These are phyloP conservation scores for Madurella mycetomatis DNA, from an alignment of 2,329 filamentous ascomycete genomes.

Conservation along the genomic window DNA sequence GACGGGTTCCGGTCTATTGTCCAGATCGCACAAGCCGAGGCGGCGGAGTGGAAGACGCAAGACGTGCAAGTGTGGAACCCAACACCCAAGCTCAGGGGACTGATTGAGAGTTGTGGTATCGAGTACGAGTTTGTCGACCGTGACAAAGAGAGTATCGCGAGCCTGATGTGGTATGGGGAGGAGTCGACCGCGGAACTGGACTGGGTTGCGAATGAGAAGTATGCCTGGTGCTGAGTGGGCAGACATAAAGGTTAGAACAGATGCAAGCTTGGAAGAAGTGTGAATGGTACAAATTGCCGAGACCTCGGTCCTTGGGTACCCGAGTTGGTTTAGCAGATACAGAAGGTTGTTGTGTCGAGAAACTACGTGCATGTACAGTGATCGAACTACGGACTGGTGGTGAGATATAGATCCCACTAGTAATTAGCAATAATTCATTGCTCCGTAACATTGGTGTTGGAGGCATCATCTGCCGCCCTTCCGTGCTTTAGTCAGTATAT, in stretches of 20 bases:
- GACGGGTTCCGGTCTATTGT: constrained; percentile 60
- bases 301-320: too few relatives aligned
- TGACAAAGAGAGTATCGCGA: constrained; percentile 64
- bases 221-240: constrained; percentile 62
- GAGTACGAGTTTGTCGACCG: constrained; percentile 49
- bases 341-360: too few relatives aligned
- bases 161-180: constrained; percentile 65
- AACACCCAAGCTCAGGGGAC: constrained; percentile 43
- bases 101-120: constrained; percentile 48
- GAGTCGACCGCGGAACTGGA: constrained; percentile 51
- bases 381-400: too few relatives aligned
- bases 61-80: constrained; percentile 84
- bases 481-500: too few relatives aligned
- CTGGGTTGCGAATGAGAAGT: constrained; percentile 75
- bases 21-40: constrained; percentile 63
- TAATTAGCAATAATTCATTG: too few relatives aligned
- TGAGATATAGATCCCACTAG: too few relatives aligned
- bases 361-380: too few relatives aligned
- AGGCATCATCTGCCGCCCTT: too few relatives aligned
- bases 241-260: neutral
- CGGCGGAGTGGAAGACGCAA: constrained; percentile 64
- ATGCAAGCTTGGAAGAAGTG: too few relatives aligned
- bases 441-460: too few relatives aligned
- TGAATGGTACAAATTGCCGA: too few relatives aligned
- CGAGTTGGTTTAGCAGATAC: too few relatives aligned